phyloP scores from a whole-genome alignment of 208 protist species.

The Crithidia expoeki region DNA sequence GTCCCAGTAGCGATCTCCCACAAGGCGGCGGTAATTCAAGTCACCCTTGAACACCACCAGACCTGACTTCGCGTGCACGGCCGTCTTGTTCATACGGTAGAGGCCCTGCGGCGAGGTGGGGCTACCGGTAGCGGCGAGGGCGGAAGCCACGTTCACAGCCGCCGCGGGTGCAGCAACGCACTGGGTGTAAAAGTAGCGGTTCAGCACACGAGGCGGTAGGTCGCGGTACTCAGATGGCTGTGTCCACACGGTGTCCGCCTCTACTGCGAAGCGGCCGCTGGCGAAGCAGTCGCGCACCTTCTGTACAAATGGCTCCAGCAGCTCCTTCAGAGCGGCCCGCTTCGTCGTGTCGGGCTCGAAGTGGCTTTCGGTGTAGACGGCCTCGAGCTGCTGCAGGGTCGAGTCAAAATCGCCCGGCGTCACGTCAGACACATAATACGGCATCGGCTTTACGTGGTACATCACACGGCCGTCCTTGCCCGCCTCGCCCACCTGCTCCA shows the following conservation, averaged over 20 bases:
- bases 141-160: slow-evolving; percentile 9
- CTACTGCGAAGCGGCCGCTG: slow-evolving; percentile 50
- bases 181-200: slow-evolving; percentile 85
- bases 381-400: slow-evolving; percentile 54
- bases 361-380: slow-evolving; percentile 19
- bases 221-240: slow-evolving; percentile 89
- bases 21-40: slow-evolving; percentile 89
- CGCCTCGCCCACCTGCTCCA: slow-evolving; percentile 10
- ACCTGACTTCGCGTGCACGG: slow-evolving; percentile 40
- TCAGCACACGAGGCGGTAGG: slow-evolving; percentile 78
- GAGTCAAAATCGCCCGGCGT: slow-evolving; percentile 76
- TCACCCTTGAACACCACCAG: slow-evolving; percentile 92
- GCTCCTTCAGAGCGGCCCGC: slow-evolving; percentile 23
- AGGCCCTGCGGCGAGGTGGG: slow-evolving; percentile 21
- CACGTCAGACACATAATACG: slow-evolving; percentile 92
- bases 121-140: slow-evolving; percentile 10
- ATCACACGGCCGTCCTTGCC: slow-evolving; percentile 33
- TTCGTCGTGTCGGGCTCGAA: slow-evolving; percentile 31
- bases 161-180: slow-evolving; percentile 29
- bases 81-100: slow-evolving; percentile 53
- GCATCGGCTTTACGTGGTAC: slow-evolving; percentile 87
- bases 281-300: slow-evolving; percentile 48
- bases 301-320: slow-evolving; percentile 58
- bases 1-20: slow-evolving; percentile 92
- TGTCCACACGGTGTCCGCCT: slow-evolving; percentile 82